Evolutionary conservation across 169 alveolate species (phyloP), one percentile per base, ranked within the genome.

Genomic region (Ichthyophthirius multifiliis): DNA sequence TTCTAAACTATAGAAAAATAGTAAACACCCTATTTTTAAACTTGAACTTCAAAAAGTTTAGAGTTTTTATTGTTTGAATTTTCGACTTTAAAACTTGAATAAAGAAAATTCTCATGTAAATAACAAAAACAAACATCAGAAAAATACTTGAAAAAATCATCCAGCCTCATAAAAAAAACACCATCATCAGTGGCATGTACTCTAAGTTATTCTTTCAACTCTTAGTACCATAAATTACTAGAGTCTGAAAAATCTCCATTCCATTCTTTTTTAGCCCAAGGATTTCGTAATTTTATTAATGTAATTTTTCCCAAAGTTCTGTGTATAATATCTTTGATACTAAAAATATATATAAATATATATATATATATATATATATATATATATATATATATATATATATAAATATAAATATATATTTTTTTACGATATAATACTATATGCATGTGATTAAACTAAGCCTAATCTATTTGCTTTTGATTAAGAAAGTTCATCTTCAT

Each of bases 221-320:
- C 63, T 23, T 43, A 67, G 31, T 79, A 76, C 92, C 92, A 83
- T 45, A 83, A 76, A 27, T 15, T 13, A 46, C 89, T 83, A 31
- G 77, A 15, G 83, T 83, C 87, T 43, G 84, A 74, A 89, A 89
- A 87, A 75, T 83, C 88, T 15, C 92, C 77, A 7, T 62, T 73
- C 86, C 86, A 81, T 43, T 81, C 82, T 30, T 67, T 47, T n/a
- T 55, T 48, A 1, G 84, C 86, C 92, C 92, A 86, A 31, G 92
- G 92, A 65, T 86, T 86, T 77, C 92, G 82, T 30, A 86, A 46
- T 82, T 67, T 86, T 9, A 86, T 10, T 32, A 86, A 63, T 32
- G 64, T 48, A 6, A 76, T 81, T 27, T 45, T 63, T 39, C 83
- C 74, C 74, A 67, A 41, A 43, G 71, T 43, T 6, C 74, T 80